Evolutionary conservation across 2,329 filamentous ascomycete genomes (phyloP).

Genomic region (Colletotrichum eremochloae): DNA sequence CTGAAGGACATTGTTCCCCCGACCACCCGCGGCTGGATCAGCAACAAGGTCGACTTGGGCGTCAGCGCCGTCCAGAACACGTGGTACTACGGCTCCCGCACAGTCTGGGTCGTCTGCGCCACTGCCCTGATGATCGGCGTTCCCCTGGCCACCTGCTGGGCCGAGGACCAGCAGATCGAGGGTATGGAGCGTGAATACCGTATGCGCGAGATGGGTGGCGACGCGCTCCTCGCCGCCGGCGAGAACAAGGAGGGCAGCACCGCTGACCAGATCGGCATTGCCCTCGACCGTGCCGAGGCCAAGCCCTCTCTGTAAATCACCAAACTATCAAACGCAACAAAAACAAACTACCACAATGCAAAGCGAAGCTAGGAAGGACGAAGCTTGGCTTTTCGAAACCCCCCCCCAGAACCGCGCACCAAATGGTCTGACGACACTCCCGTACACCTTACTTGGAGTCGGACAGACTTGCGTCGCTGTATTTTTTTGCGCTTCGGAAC

Average conservation of each 20-base stretch:
- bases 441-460: neutral
- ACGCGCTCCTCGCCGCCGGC: conserved; percentile 68
- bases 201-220: conserved; percentile 92
- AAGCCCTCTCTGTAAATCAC: conserved; percentile 64
- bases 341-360: conserved; percentile 32
- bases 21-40: conserved; percentile 76
- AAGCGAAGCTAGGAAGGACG: conserved; percentile 38
- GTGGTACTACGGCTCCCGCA: conserved; percentile 80
- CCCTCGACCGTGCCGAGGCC: conserved; percentile 60
- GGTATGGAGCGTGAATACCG: conserved; percentile 98
- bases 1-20: conserved; percentile 83
- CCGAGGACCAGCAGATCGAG: conserved; percentile 95
- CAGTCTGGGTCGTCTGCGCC: conserved; percentile 91
- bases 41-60: conserved; percentile 69
- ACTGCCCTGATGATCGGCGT: conserved; percentile 91
- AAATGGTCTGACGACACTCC: conserved; percentile 13
- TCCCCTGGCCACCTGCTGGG: conserved; percentile 91
- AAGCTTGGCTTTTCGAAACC: conserved; percentile 10
- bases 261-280: conserved; percentile 63
- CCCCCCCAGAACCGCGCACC: conserved; percentile 6
- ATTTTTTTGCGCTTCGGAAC: conserved; percentile 27
- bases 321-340: conserved; percentile 41
- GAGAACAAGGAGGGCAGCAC: conserved; percentile 55
- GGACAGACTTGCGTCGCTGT: conserved; percentile 21
- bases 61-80: conserved; percentile 64